phyloP scores from a whole-genome alignment of 2,329 filamentous ascomycete species.

The Phialemonium atrogriseum region DNA sequence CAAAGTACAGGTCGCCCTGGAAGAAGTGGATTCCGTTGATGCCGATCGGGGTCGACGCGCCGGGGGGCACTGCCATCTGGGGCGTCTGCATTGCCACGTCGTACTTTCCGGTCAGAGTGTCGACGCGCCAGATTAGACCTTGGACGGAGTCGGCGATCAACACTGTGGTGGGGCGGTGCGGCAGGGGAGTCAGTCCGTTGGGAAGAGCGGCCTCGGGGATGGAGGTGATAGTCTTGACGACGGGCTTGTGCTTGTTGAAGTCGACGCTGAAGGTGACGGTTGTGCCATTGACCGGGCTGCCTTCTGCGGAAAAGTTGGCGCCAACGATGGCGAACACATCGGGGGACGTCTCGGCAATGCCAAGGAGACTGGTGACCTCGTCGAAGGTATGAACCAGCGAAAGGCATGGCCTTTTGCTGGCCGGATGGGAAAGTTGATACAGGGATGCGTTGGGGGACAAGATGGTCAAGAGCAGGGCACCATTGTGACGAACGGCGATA shows the following conservation, averaged over 20 bases:
- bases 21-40: constrained; percentile 31
- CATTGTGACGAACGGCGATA: constrained; percentile 20
- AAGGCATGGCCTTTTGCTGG: constrained; percentile 1
- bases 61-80: constrained; percentile 30
- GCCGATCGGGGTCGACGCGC: constrained; percentile 24
- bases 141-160: constrained; percentile 16
- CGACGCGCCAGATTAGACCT: constrained; percentile 17
- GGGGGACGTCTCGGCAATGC: constrained; percentile 10
- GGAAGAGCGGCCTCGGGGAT: constrained; percentile 13
- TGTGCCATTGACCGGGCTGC: constrained; percentile 1
- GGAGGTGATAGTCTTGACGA: constrained; percentile 3
- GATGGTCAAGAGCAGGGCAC: constrained; percentile 20
- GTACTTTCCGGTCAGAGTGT: constrained; percentile 12
- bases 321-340: constrained; percentile 13
- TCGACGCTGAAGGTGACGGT: constrained; percentile 5
- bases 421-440: constrained; percentile 5
- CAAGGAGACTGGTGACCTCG: constrained; percentile 3
- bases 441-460: constrained; percentile 4
- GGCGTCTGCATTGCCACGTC: constrained; percentile 11
- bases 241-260: not conserved
- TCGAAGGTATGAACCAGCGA: constrained; percentile 6
- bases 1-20: constrained; percentile 35
- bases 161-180: constrained; percentile 7
- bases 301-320: constrained; percentile 2
- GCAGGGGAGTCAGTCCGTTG: constrained; percentile 15